phyloP scores from a whole-genome alignment of 345 rosid species.

The Citrus sinensis region DVS_A1.0 CM039169.1:27498001-27498500 shows the following conservation, averaged over 20 bases:
- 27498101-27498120: not conserved
- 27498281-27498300: not conserved
- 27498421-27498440: not conserved
- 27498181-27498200: not conserved
- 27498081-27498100: not conserved
- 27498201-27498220: not conserved
- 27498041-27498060: not conserved
- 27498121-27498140: not conserved
- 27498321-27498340: not conserved
- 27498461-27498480: not conserved
- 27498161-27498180: not conserved
- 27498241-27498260: not conserved
- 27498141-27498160: not conserved
- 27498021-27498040: no score
- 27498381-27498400: not conserved
- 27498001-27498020: no score
- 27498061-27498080: not conserved
- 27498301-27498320: not conserved
- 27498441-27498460: not conserved
- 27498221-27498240: not conserved
- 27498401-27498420: not conserved
- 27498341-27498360: not conserved
- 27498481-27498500: not conserved
- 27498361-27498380: constrained; percentile 2
- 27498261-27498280: not conserved